A percentile compares a stretch with the other conserved stretches of the same genome.
phyloP scores from a whole-genome alignment of 148 eudicot genomes.

The Chenopodium formosanum region DNA sequence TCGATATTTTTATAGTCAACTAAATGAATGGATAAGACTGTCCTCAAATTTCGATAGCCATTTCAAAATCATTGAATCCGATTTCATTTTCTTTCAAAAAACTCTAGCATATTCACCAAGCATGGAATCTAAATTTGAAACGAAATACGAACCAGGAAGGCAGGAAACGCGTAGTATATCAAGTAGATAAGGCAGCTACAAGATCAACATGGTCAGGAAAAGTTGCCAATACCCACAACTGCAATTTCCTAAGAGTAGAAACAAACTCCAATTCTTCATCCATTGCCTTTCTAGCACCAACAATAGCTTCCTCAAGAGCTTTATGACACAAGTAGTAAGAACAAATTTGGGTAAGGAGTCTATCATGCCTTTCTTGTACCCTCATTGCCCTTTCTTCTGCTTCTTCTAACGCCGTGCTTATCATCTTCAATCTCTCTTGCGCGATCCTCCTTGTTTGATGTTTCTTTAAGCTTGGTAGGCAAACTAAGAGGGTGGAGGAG shows the following conservation, averaged over 20 bases:
- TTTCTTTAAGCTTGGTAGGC: slow-evolving; percentile 27
- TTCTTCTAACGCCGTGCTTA: slow-evolving; percentile 35
- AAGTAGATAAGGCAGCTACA: slow-evolving; percentile 8
- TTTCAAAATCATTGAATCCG: no score
- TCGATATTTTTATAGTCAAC: no score
- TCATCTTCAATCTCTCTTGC: slow-evolving; percentile 19
- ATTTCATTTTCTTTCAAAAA: no score
- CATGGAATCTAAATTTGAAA: no score
- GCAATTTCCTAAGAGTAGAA: slow-evolving; percentile 41
- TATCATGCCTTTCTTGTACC: slow-evolving; percentile 50
- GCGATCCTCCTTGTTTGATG: not conserved
- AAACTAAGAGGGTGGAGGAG: slow-evolving; percentile 24
- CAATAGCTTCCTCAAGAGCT: no score
- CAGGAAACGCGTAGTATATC: not conserved
- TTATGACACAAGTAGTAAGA: slow-evolving; percentile 42
- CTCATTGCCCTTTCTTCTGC: slow-evolving; percentile 42
- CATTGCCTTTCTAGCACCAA: no score
- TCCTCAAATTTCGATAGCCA: no score
- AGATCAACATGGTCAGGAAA: slow-evolving; percentile 31
- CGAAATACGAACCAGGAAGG: no score
- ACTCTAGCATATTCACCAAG: no score
- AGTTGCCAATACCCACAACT: slow-evolving; percentile 36
- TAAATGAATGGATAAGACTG: no score
- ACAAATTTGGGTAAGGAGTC: slow-evolving; percentile 41
- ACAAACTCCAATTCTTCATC: slow-evolving; percentile 41